Base-by-base conservation (phyloP, 164 flowering plant genomes). In the Vitis cinerea region DNA sequence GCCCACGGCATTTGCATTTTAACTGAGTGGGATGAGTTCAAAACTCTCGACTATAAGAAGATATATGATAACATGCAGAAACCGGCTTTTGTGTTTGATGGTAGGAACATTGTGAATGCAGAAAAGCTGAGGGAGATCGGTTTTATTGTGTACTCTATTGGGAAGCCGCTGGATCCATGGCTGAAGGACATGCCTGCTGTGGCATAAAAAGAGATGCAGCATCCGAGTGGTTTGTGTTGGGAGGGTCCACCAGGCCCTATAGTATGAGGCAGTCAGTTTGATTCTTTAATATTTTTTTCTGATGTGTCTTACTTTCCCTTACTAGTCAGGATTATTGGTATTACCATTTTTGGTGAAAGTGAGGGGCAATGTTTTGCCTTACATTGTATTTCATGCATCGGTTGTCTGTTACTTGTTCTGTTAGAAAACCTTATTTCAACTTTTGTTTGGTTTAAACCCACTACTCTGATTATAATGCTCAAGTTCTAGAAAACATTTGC, bases 1-100 rank as follows among this genome's bases (percentile, higher is more conserved):
- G 96, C 96, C 2, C 93, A 89, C 70, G 93, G 81, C 30, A 31
- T 90, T 27, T 90, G 96, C 80, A 85, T 90, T 64, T 74, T 90
- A 67, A 90, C 96, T 0, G 93, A 90, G 79, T 90, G 96, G 96
- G 96, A 89, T 52, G 96, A 90, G 79, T 90, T 90, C 73, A 90
- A 80, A 84, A 77, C 50, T 0, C 88, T 90, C 9, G 93, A 90
- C 67, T 90, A 75, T 76, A 71, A 86, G 81, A 86, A 55, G 83
- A 87, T 90, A 23, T 90, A 75, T 61, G 89, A 88, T 55, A 82
- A 82, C 80, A 90, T 90, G 96, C 85, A 83, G 82, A 90, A 90
- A 61, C 96, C 95, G 0, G 93, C 95, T 2, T 90, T 84, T 27
- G 71, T 90, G 10, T 90, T 85, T 64, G 95, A 90, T 77, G 95